Evolutionary conservation across 352 stramenopile genomes (phyloP).

Genomic region (Pythium myriotylum): DNA sequence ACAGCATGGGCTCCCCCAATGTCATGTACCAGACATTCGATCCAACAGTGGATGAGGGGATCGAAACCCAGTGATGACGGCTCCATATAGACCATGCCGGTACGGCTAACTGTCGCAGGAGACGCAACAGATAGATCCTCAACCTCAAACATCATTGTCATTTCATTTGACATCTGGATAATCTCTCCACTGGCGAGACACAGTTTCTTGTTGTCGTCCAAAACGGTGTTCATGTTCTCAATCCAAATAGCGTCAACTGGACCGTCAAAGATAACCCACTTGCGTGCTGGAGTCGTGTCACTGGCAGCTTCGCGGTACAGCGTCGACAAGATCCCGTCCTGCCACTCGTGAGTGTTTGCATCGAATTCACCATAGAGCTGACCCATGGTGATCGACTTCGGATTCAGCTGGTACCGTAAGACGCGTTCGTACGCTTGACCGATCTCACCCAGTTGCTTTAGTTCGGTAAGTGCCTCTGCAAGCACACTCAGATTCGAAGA

Average conservation of each 20-base stretch:
- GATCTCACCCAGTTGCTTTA: slow-evolving; percentile 80
- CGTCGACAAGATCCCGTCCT: slow-evolving; percentile 91
- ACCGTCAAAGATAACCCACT: slow-evolving; percentile 96
- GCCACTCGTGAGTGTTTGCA: slow-evolving; percentile 94
- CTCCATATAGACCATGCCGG: slow-evolving; percentile 97
- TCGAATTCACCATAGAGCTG: slow-evolving; percentile 96
- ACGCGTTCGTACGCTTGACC: slow-evolving; percentile 89
- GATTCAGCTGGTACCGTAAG: slow-evolving; percentile 89
- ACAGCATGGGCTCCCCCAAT: slow-evolving; percentile 45
- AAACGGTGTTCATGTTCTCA: slow-evolving; percentile 97
- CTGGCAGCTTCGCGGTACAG: slow-evolving; percentile 90
- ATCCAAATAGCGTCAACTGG: slow-evolving; percentile 97
- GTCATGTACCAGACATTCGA: slow-evolving; percentile 69
- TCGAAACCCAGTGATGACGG: slow-evolving; percentile 91
- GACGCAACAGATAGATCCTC: slow-evolving; percentile 94
- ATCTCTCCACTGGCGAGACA: slow-evolving; percentile 95
- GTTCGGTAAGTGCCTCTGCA: slow-evolving; percentile 80
- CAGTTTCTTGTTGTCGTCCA: slow-evolving; percentile 97
- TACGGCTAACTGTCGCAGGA: slow-evolving; percentile 92
- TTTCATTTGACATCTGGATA: slow-evolving; percentile 93
- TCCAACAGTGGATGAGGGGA: slow-evolving; percentile 89
- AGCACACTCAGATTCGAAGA: slow-evolving; percentile 88
- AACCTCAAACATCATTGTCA: slow-evolving; percentile 98
- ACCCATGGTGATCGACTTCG: slow-evolving; percentile 96
- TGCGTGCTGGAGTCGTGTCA: slow-evolving; percentile 85